phyloP scores from a whole-genome alignment of 2,329 filamentous ascomycete species.

The Nothopassalora personata region DNA sequence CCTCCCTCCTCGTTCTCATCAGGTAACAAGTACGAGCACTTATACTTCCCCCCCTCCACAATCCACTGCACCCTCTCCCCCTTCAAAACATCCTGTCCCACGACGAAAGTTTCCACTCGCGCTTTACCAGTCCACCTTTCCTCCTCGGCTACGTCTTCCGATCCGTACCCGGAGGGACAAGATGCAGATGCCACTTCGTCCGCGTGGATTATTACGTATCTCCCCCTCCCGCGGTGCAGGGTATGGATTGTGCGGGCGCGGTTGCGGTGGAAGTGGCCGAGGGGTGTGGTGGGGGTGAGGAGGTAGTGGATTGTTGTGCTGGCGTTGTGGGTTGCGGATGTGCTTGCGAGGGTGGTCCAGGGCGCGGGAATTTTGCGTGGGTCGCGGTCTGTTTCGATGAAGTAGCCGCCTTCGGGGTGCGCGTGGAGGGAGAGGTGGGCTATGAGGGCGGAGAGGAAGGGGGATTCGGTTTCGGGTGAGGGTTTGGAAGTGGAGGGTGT shows the following conservation, averaged over 20 bases:
- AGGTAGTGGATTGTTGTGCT: conserved; percentile 62
- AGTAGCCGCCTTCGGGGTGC: conserved; percentile 63
- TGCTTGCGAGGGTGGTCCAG: conserved; percentile 31
- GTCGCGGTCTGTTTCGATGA: conserved; percentile 56
- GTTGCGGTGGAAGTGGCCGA: conserved; percentile 39
- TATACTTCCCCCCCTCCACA: conserved; percentile 63
- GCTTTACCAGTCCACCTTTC: conserved; percentile 39
- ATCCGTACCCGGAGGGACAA: conserved; percentile 30
- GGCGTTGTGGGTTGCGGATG: conserved; percentile 34
- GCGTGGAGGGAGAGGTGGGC: conserved; percentile 44
- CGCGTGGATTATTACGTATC: conserved; percentile 60
- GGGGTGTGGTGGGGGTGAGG: conserved; percentile 51
- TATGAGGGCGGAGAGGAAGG: conserved; percentile 37
- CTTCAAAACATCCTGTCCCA: conserved; percentile 52
- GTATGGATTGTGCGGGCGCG: conserved; percentile 49
- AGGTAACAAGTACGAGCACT: conserved; percentile 56
- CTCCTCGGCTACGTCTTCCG: conserved; percentile 52
- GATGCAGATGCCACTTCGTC: conserved; percentile 37
- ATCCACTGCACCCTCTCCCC: conserved; percentile 64
- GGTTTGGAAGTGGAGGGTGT: not conserved
- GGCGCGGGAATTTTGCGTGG: conserved; percentile 51
- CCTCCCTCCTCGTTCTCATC: conserved; percentile 35
- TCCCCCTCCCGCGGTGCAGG: conserved; percentile 56
- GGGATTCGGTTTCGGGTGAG: conserved; percentile 7
- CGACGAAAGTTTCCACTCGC: conserved; percentile 58